Evolutionary conservation across 1,139 yeast genomes (phyloP), one percentile per base, ranked within the genome.

Genomic region (Blastobotrys petasosporus): DNA sequence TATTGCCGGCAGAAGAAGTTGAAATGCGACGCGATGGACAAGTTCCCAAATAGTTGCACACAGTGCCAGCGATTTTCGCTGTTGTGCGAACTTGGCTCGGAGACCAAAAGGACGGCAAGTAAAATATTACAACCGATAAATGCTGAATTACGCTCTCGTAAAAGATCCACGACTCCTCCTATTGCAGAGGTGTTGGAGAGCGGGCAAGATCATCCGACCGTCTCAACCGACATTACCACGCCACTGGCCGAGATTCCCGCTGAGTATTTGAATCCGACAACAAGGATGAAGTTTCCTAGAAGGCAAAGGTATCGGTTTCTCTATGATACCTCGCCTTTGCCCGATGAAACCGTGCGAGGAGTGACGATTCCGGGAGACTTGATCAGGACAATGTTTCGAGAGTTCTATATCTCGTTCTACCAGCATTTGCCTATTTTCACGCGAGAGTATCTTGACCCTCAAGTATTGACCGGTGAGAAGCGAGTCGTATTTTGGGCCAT

Each of bases 1-100:
- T 41, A 47, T 8, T 55, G 59, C 41, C 51, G 59, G 17, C 47
- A 45, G 38, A 51, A 51, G 50, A 55, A 55, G 47, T 52, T 49
- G 42, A 53, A 53, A 13, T 55, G 59, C 42, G 57, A 55, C 31
- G 58, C 56, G 5, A 42, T 55, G 23, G 49, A 41, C 3, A 43
- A 49, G 25, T 55, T 55, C 44, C 59, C 59, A 2, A 44, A 47
- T 33, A 48, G 55, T 11, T 55, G 59, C 40, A 40, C 55, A 8
- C 48, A 51, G 33, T 55, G 59, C 37, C 41, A 41, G 6, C 47
- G 47, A 17, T 40, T 36, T 30, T 43, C 41, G 10, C 45, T 43
- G 12, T 46, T 45, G 9, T 55, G 58, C 37, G 54, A 54, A 32
- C 46, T 55, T 23, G 58, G 54, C 37, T 44, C 46, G n/a, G 43